Evolutionary conservation across 2,329 filamentous ascomycete species (phyloP).

Genomic region (Rhynchosporium agropyri): DNA sequence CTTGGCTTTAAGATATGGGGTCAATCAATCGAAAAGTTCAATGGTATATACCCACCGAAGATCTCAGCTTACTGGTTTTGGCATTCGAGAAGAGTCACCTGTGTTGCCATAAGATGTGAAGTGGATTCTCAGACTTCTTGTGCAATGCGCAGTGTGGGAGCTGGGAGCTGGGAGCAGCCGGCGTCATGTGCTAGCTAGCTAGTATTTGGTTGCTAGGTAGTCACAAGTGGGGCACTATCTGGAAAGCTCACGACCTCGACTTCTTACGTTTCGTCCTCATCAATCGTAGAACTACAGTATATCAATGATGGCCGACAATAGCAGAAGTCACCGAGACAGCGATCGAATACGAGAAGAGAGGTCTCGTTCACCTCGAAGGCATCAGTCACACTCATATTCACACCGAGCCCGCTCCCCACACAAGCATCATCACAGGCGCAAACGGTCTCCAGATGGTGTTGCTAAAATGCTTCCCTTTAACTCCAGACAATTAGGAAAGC

Average conservation of each 20-base stretch:
- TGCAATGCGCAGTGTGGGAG: no score
- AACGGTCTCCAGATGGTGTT: constrained; percentile 33
- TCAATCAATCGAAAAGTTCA: no score
- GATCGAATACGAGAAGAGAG: constrained; percentile 21
- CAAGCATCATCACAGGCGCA: constrained; percentile 43
- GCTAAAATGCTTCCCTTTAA: constrained; percentile 60
- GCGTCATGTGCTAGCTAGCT: no score
- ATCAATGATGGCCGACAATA: constrained; percentile 18
- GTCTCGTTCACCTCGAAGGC: constrained; percentile 28
- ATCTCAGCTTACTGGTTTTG: no score
- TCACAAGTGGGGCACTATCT: background rate
- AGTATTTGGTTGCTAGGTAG: background rate
- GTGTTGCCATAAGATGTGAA: no score
- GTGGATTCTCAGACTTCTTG: no score
- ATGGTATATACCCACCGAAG: no score
- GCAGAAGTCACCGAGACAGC: constrained; percentile 13
- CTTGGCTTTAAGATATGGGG: background rate
- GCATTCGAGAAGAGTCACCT: no score
- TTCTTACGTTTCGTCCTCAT: background rate
- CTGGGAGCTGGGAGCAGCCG: no score
- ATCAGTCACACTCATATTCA: constrained; percentile 23
- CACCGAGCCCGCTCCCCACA: constrained; percentile 35
- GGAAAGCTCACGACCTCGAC: background rate
- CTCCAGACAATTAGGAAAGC: constrained; percentile 67
- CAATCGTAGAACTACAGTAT: background rate